Evolutionary conservation across 2,329 filamentous ascomycete genomes (phyloP).

Genomic region (Calcarisporium arbuscula): DNA sequence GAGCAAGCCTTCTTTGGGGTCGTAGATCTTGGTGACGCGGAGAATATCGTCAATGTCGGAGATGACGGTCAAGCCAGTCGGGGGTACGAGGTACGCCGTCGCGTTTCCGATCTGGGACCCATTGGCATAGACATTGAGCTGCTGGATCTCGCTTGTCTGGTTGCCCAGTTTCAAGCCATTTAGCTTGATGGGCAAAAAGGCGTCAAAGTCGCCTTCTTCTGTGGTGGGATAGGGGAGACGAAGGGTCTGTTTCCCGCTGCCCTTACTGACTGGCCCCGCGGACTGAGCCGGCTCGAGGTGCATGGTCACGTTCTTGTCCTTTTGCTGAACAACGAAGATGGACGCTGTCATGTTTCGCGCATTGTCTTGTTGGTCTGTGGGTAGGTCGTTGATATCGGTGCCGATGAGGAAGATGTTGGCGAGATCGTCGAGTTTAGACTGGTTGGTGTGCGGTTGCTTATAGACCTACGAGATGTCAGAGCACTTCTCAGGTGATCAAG

Average conservation of each 20-base stretch:
- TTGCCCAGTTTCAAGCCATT: conserved; percentile 54
- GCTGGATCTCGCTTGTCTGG: conserved; percentile 56
- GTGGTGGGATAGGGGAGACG: conserved; percentile 62
- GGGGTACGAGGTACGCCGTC: conserved; percentile 70
- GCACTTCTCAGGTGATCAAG: no score
- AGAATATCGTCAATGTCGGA: conserved; percentile 78
- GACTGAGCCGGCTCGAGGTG: conserved; percentile 42
- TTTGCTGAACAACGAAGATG: conserved; percentile 72
- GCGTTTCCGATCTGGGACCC: conserved; percentile 63
- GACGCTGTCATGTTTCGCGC: conserved; percentile 66
- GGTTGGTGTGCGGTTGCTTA: conserved; percentile 64
- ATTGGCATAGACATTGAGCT: conserved; percentile 61
- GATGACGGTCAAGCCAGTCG: conserved; percentile 63
- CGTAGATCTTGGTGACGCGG: conserved; percentile 74
- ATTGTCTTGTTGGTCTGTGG: conserved; percentile 53
- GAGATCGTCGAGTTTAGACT: conserved; percentile 59
- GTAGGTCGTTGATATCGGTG: conserved; percentile 53
- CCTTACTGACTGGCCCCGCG: conserved; percentile 43
- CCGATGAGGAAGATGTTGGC: conserved; percentile 66
- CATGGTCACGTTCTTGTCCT: conserved; percentile 55
- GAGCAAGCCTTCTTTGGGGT: conserved; percentile 65
- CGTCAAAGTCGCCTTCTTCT: conserved; percentile 63
- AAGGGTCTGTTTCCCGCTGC: conserved; percentile 56
- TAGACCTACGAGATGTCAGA: no score
- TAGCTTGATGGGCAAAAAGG: conserved; percentile 54